Evolutionary conservation across 2,329 filamentous ascomycete species (phyloP), one percentile per base, ranked within the genome.

Genomic region (Cladophialophora immunda): DNA sequence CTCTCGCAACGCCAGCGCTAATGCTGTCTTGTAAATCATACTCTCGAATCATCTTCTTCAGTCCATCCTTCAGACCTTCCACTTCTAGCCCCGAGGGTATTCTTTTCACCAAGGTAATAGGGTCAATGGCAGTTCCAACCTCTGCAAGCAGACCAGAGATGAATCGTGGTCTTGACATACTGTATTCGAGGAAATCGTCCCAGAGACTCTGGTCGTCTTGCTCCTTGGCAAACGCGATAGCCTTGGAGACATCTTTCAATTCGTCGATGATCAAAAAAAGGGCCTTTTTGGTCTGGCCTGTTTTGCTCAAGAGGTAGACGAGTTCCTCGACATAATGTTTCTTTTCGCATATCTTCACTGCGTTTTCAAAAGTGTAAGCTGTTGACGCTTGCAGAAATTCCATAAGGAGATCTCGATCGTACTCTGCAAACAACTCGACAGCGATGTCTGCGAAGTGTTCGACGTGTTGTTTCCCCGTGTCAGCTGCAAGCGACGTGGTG

Each of bases 91-190:
- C 94, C 75, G 96, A 93, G 0, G 95, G 95, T 30, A 99, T 99
- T 4, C 94, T 88, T 15, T 92, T 86, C 5, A 99, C 92, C 3
- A 99, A 87, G 17, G 90, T 91, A 69, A 98, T 94, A 0, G 95
- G 95, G 74, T 98, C 90, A 74, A 99, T 95, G 1, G 93, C 89
- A 0, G 94, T 98, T 38, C 95, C 95, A 1, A 97, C 94, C 80
- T 98, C 93, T 74, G 97, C 93, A 0, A 99, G 87, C 3, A 99
- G 83, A 0, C 92, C 94, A 13, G 92, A 90, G 72, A 99, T 98
- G 80, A 99, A 99, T 47, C 88, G 88, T 0, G 95, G 95, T 76
- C 97, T 97, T 80, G 97, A 93, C 95, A 99, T 98, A 68, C 92
- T 94, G 78, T 98, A 98, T 73, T 94, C 89, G 5, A 99, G 86